Conservation (phyloP, 2,329 filamentous ascomycete genomes). For the Mollisia scopiformis region DNA sequence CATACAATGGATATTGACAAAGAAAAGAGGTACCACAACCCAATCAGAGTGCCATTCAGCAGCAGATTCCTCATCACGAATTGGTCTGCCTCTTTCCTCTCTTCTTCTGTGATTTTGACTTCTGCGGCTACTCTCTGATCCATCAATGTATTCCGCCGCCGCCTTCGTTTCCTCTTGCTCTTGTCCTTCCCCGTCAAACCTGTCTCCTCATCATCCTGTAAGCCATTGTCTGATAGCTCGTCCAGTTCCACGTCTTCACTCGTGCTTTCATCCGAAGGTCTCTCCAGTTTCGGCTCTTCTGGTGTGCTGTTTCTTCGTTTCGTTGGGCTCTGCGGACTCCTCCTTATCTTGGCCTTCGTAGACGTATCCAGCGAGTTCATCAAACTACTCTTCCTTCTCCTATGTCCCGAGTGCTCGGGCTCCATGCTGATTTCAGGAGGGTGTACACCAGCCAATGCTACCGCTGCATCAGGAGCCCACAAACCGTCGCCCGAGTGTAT, state of each 20-base stretch:
- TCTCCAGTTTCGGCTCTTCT: conserved; percentile 24
- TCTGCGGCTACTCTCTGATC: conserved; percentile 70
- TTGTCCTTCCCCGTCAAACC: conserved; percentile 78
- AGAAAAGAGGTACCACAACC: conserved; percentile 88
- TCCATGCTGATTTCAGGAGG: conserved; percentile 28
- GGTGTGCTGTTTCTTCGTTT: conserved; percentile 20
- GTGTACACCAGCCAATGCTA: conserved; percentile 23
- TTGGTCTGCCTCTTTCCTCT: conserved; percentile 76
- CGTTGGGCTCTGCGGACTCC: conserved; percentile 22
- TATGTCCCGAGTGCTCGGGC: conserved; percentile 32
- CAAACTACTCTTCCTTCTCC: conserved; percentile 36
- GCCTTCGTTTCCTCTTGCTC: conserved; percentile 67
- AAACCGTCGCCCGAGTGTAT: conserved; percentile 20
- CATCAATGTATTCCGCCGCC: conserved; percentile 67
- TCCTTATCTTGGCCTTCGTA: conserved; percentile 9
- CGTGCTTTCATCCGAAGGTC: conserved; percentile 31
- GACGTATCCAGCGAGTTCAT: conserved; percentile 30
- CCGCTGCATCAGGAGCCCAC: conserved; percentile 29
- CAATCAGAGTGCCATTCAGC: conserved; percentile 81
- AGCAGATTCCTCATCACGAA: conserved; percentile 69
- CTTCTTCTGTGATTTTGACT: conserved; percentile 65
- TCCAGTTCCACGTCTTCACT: conserved; percentile 60
- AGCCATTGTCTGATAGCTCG: conserved; percentile 66
- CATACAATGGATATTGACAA: conserved; percentile 88
- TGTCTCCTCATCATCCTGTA: conserved; percentile 87